Conservation (phyloP, 2,329 filamentous ascomycete genomes). For the Arachnomyces sp. region DNA sequence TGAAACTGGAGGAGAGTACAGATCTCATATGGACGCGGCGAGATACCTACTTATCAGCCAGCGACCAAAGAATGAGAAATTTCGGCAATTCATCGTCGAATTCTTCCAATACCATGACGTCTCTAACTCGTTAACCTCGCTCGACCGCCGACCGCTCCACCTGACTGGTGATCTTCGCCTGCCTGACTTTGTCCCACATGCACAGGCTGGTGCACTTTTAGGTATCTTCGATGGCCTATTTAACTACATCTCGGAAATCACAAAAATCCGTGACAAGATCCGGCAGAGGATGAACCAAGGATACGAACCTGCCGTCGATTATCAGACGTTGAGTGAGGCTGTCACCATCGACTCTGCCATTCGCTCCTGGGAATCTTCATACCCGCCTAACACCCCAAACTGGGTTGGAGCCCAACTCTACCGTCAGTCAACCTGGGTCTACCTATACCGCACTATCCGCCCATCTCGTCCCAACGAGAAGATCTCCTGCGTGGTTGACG, state of each 20-base stretch:
- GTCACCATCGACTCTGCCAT: constrained; percentile 69
- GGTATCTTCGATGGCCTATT: constrained; percentile 79
- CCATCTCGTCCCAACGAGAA: constrained; percentile 47
- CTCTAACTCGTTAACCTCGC: constrained; percentile 48
- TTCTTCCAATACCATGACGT: constrained; percentile 79
- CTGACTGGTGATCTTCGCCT: constrained; percentile 46
- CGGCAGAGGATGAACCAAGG: constrained; percentile 56
- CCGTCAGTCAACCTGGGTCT: constrained; percentile 55
- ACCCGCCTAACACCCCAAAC: constrained; percentile 43
- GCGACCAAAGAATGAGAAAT: constrained; percentile 56
- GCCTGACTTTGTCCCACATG: constrained; percentile 47
- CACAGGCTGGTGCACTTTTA: constrained; percentile 54
- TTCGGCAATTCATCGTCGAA: constrained; percentile 62
- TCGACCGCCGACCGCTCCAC: constrained; percentile 45
- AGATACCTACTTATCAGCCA: constrained; percentile 58
- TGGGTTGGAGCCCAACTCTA: constrained; percentile 52
- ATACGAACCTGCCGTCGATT: constrained; percentile 62
- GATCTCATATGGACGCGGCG: constrained; percentile 70
- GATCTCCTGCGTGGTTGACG: constrained; percentile 50
- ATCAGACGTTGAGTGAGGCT: constrained; percentile 61
- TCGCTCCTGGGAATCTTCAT: constrained; percentile 61
- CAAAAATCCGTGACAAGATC: constrained; percentile 65
- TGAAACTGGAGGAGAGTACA: constrained; percentile 59
- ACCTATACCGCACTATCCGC: constrained; percentile 53
- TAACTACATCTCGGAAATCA: constrained; percentile 68